Base-by-base conservation (phyloP, 2,329 filamentous ascomycete species). In the Colletotrichum musicola region DNA sequence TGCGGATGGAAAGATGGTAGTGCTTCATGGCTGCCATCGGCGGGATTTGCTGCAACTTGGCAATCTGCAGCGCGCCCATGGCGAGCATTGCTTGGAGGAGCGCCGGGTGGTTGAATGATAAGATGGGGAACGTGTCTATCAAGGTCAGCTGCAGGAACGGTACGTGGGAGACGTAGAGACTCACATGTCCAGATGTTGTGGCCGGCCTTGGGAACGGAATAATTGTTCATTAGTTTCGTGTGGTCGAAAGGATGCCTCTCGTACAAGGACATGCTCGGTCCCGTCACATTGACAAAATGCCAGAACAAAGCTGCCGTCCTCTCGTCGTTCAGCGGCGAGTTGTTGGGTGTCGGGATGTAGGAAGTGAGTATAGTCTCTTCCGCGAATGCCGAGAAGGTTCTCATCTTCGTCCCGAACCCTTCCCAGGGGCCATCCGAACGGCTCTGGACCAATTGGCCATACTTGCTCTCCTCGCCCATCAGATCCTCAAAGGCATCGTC, bases 71-170 rank as follows among this genome's bases (percentile, higher is more conserved):
- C 77, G 93, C 95, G 25, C 92, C 91, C 42, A 98, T 79, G 0
- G 95, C 95, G 42, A 98, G 88, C 79, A 98, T 97, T 9, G 95
- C 93, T 76, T 98, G 95, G 20, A 98, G 86, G 0, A 98, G 85
- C 0, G 92, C 93, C n/a, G 94, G 93, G 73, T 98, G 89, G 64
- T 91, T 90, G 58, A 98, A 86, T 0, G 96, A 92, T 71, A 95
- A 88, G 69, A 95, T 88, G 0, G 95, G 95, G 72, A 98, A 89
- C 0, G 90, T 95, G 74, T 97, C 88, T 90, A 49, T 18, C 7
- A 30, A 22, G 56, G 50, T 25, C 38, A 44, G 67, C 44, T 18
- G 51, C 20, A 14, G n/a, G 22, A 5, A 2, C 40, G 40, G 1
- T 14, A 14, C 54, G 4, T 10, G 13, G 18, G 35, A 27, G 9